Evolutionary conservation across 176 grass and related monocot genomes (phyloP).

Genomic region (Avena insularis): DNA sequence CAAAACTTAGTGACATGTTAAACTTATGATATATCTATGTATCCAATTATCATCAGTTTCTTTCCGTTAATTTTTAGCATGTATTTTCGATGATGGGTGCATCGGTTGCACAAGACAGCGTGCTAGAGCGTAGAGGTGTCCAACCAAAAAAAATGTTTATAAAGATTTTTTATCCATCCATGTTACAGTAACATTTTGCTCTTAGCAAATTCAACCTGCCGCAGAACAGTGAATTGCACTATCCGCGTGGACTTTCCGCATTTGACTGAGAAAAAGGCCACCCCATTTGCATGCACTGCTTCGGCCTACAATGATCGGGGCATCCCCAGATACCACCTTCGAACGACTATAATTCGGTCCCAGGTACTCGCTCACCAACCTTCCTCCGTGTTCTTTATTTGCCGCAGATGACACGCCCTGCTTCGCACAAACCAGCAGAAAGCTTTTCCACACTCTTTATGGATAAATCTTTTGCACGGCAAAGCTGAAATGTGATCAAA

Average conservation of each 20-base stretch:
- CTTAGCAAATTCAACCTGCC: background rate
- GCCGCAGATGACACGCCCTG: background rate
- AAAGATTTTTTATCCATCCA: background rate
- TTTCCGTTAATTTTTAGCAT: too few relatives aligned
- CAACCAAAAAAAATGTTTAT: background rate
- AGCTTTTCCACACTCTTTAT: conserved; percentile 1
- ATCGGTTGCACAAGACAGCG: too few relatives aligned
- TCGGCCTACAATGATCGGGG: background rate
- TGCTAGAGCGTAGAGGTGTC: too few relatives aligned
- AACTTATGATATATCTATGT: too few relatives aligned
- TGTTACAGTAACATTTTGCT: background rate
- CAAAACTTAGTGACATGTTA: too few relatives aligned
- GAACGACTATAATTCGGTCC: background rate
- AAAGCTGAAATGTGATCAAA: conserved; percentile 32
- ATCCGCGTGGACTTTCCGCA: conserved; percentile 27
- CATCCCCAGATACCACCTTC: background rate
- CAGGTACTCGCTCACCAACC: background rate
- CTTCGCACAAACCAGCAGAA: background rate
- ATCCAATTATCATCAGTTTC: too few relatives aligned
- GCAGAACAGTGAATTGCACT: background rate
- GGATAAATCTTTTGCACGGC: conserved; percentile 41
- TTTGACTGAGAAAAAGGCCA: background rate
- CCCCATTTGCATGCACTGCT: conserved; percentile 18
- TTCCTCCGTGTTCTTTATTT: conserved; percentile 24
- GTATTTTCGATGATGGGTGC: too few relatives aligned